These are phyloP conservation scores for Termitomyces heimii DNA, from an alignment of 768 basidiomycete species.

Conservation along the genomic window DNA sequence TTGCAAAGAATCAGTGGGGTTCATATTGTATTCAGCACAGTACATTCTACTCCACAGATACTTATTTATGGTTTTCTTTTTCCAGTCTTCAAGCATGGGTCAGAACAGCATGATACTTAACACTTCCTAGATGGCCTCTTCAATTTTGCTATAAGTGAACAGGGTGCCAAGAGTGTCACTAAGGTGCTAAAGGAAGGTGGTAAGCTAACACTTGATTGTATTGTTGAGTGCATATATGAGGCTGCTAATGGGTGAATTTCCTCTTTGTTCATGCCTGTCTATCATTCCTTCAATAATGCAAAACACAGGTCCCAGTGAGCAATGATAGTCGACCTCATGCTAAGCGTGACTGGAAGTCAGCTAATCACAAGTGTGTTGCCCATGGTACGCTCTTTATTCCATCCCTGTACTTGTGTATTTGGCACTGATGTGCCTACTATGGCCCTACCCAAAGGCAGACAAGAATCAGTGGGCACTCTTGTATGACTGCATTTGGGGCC, in stretches of 20 bases:
- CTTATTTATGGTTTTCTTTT: too few relatives aligned
- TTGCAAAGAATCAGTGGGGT: slow-evolving; percentile 86
- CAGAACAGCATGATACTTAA: slow-evolving; percentile 68
- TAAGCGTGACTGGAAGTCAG: slow-evolving; percentile 84
- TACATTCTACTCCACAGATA: slow-evolving; percentile 29
- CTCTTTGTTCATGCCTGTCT: slow-evolving; percentile 4
- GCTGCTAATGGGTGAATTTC: slow-evolving; percentile 69
- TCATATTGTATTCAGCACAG: slow-evolving; percentile 85
- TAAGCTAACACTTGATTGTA: slow-evolving; percentile 65
- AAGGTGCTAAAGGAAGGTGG: too few relatives aligned
- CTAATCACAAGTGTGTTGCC: slow-evolving; percentile 79
- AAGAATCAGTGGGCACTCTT: slow-evolving; percentile 78
- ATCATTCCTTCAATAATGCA: background rate
- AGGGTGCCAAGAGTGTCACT: too few relatives aligned
- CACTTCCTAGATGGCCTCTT: too few relatives aligned
- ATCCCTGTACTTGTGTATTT: background rate
- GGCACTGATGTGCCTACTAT: background rate
- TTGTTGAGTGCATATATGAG: slow-evolving; percentile 81
- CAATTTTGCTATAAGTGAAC: too few relatives aligned
- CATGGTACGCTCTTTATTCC: slow-evolving; percentile 38
- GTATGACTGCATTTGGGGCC: slow-evolving; percentile 82
- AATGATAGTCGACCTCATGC: too few relatives aligned
- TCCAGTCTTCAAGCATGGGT: slow-evolving; percentile 76
- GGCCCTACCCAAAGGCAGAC: slow-evolving; percentile 52
- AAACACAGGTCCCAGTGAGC: slow-evolving; percentile 45